Evolutionary conservation across 225 moss, liverwort and hornwort genomes (phyloP), one percentile per base, ranked within the genome.

Genomic region (Sphagnum tenellum): DNA sequence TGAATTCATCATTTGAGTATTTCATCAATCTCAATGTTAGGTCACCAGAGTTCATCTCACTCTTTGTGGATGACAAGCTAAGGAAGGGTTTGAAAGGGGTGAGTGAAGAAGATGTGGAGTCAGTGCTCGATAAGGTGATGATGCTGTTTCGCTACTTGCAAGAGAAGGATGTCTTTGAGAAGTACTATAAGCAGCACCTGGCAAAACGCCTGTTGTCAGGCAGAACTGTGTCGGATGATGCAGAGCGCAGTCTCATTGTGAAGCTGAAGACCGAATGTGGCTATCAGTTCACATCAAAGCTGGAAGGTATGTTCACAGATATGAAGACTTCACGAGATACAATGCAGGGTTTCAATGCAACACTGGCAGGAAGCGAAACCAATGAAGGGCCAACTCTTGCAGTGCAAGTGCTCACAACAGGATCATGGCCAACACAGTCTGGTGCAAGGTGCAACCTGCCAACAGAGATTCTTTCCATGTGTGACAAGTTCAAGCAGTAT

Each of bases 191-290:
- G 69, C 84, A 84, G 69, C 84, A 84, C 69, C 63, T 84, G 71
- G 84, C 84, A 47, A 84, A 84, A 80, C 72, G 84, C 61, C 66
- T 84, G 66, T 59, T 84, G 69, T 84, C 84, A 60, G 84, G 84
- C 46, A 84, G 84, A 69, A 84, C 84, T 58, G 84, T 84, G 7
- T 84, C 84, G 2, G 84, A 84, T 78, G 84, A 84, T 73, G 84
- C 84, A 69, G 84, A 84, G 75, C 80, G 84, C 8, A 84, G 80
- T 69, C 78, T 84, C 55, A 84, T 84, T 64, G 84, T 84, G 69
- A 84, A 84, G 70, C 67, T 84, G 68, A 84, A 84, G 80, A 84
- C 84, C 44, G 84, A 84, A 64, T 84, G 84, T 65, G 84, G 84
- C 9, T 84, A 84, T 48, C 84, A 84, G 73, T 84, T 84, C 46